Evolutionary conservation across 495 filamentous ascomycete genomes (phyloP), one percentile per base, ranked within the genome.

Genomic region (Antarctomyces pellizariae): DNA sequence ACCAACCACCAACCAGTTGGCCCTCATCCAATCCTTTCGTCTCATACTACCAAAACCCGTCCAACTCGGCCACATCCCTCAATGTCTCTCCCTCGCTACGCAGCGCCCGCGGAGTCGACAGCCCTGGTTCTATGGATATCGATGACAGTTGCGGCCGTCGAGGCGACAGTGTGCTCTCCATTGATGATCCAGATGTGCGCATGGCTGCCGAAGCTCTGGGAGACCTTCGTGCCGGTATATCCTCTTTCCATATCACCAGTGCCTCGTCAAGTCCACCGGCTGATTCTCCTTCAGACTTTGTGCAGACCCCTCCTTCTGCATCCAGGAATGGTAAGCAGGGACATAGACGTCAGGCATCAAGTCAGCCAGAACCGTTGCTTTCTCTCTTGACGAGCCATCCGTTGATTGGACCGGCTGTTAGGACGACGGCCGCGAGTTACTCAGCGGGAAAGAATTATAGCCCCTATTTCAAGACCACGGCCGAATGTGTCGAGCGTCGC

Each of bases 181-280:
- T 84, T 36, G 80, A 92, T 39, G 80, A 93, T 43, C 67, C 77
- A 8, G 74, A 89, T 34, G 67, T 75, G 16, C 57, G 70, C 16
- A 54, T 72, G 41, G 83, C 80, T 15, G 82, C 80, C 16, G 79
- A 91, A 50, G 80, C 83, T 7, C 49, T 93, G 12, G 74, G 75
- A 18, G 75, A 78, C 30, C 59, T 93, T 28, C 67, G 76, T 47
- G 69, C 76, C 41, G 77, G 82, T 90, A 47, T 58, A 24, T 6
- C 12, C 24, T 26, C 21, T 30, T 3, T 18, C 27, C 24, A 27
- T 33, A 32, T 32, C 9, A 22, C 38, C 24, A 18, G 13, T 8
- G 7, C 23, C 35, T 37, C 23, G 7, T 39, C 47, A 15, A 43
- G 26, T 17, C 24, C 22, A 10, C 9, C 22, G 24, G 26, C 24